Conservation (phyloP, 805 yeast genomes). For the Ogataea methylovora region DNA sequence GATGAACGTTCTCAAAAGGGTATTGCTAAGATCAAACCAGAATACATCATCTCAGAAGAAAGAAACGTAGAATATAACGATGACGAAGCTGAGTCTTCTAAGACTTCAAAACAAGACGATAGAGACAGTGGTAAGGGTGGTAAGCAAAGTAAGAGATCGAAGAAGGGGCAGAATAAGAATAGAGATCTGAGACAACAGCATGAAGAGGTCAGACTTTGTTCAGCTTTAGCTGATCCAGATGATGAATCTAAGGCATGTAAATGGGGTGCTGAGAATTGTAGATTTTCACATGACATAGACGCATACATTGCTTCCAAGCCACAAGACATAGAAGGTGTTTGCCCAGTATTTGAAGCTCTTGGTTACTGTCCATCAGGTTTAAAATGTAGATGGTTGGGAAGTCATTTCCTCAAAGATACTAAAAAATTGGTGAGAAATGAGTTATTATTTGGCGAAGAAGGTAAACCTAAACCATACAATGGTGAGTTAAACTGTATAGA, state of each 20-base stretch:
- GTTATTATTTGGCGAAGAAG: conserved; percentile 29
- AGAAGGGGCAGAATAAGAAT: conserved; percentile 76
- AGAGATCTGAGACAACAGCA: conserved; percentile 66
- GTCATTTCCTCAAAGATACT: conserved; percentile 51
- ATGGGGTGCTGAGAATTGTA: conserved; percentile 65
- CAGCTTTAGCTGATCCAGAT: conserved; percentile 51
- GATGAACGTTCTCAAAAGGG: conserved; percentile 42
- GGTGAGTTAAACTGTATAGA: conserved; percentile 60
- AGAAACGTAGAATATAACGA: conserved; percentile 26
- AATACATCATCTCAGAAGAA: conserved; percentile 39
- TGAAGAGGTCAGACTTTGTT: conserved; percentile 61
- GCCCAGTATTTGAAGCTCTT: conserved; percentile 76
- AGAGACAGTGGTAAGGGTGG: conserved; percentile 14
- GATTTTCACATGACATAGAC: conserved; percentile 67
- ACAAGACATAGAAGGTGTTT: conserved; percentile 62
- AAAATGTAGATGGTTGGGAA: conserved; percentile 83
- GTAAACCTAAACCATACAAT: conserved; percentile 14
- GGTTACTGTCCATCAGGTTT: conserved; percentile 92
- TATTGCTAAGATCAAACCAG: conserved; percentile 69
- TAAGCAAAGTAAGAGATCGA: conserved; percentile 29
- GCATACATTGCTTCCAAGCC: conserved; percentile 60
- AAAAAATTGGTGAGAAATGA: conserved; percentile 37
- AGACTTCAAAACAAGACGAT: conserved; percentile 39
- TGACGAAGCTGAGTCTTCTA: conserved; percentile 40
- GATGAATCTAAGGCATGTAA: conserved; percentile 37